Conservation (phyloP, 768 basidiomycete genomes). For the Suillus lakei region DNA sequence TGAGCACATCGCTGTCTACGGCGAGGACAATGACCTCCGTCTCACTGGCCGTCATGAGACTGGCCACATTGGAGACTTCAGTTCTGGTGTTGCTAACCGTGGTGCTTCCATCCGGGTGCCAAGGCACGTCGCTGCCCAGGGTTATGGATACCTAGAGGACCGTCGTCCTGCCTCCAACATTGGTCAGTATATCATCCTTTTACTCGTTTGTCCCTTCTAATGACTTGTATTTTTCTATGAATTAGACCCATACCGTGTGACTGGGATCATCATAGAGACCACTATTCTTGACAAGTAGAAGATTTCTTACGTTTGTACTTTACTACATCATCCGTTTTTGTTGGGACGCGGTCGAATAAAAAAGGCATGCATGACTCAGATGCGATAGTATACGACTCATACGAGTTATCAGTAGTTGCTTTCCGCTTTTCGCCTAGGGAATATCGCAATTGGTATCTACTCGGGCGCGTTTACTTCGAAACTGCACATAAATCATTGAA, state of each 20-base stretch:
- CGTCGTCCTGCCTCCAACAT: slow-evolving; percentile 98
- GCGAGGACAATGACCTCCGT: slow-evolving; percentile 96
- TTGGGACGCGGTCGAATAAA: slow-evolving; percentile 14
- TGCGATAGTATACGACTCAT: too few species aligned
- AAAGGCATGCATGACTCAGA: slow-evolving; percentile 26
- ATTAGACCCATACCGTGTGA: slow-evolving; percentile 94
- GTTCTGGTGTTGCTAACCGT: slow-evolving; percentile 95
- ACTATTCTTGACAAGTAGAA: slow-evolving; percentile 68
- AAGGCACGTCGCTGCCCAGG: slow-evolving; percentile 88
- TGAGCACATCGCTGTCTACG: slow-evolving; percentile 97
- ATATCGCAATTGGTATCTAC: neutral
- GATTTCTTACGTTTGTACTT: slow-evolving; percentile 17
- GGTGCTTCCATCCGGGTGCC: slow-evolving; percentile 97
- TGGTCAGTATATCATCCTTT: slow-evolving; percentile 54
- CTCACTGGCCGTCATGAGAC: slow-evolving; percentile 98
- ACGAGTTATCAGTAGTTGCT: neutral
- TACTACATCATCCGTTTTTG: slow-evolving; percentile 9
- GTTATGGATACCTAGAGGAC: slow-evolving; percentile 96
- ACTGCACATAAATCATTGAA: neutral
- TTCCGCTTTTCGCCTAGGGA: neutral
- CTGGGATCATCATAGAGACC: slow-evolving; percentile 87
- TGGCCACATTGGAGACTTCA: slow-evolving; percentile 89
- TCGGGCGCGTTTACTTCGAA: neutral
- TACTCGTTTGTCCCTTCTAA: slow-evolving; percentile 9
- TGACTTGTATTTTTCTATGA: slow-evolving; percentile 14